These are phyloP conservation scores for Triticum monococcum DNA, from an alignment of 176 grass and related monocot species.

Conservation along the genomic window DNA sequence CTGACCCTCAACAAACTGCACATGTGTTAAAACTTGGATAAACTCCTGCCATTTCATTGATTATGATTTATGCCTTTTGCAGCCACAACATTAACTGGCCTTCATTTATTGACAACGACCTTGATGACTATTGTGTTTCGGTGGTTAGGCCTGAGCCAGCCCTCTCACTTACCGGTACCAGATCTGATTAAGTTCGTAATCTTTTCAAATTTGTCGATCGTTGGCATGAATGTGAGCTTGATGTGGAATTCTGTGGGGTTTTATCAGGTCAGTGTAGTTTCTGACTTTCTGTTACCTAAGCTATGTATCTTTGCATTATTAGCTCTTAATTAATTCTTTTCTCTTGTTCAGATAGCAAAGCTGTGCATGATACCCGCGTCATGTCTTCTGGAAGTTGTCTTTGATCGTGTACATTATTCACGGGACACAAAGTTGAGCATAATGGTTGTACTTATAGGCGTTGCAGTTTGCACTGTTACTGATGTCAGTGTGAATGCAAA, in stretches of 20 bases:
- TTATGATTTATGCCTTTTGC: constrained; percentile 29
- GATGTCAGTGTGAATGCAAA: constrained; percentile 92
- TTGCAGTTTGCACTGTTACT: constrained; percentile 80
- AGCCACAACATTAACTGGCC: constrained; percentile 87
- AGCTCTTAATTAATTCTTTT: constrained; percentile 13
- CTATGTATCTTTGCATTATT: background rate
- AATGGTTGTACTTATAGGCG: constrained; percentile 75
- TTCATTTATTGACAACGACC: constrained; percentile 91
- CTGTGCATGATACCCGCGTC: constrained; percentile 98
- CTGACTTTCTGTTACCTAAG: background rate
- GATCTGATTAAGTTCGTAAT: constrained; percentile 82
- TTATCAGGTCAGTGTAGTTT: constrained; percentile 70
- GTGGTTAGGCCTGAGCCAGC: constrained; percentile 79
- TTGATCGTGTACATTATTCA: constrained; percentile 86
- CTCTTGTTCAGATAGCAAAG: constrained; percentile 74
- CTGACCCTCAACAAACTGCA: constrained; percentile 3
- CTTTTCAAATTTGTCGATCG: constrained; percentile 87
- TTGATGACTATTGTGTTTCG: constrained; percentile 81
- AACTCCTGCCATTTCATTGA: background rate
- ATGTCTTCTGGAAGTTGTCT: constrained; percentile 91
- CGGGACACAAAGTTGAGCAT: constrained; percentile 89
- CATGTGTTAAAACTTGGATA: background rate
- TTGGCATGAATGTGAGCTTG: constrained; percentile 94
- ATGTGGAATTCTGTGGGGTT: constrained; percentile 99
- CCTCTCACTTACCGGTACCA: constrained; percentile 69